A percentile compares a stretch with the other conserved stretches of the same genome.
phyloP scores from a whole-genome alignment of 2,329 filamentous ascomycete species.

The Sarocladium oryzae region DNA sequence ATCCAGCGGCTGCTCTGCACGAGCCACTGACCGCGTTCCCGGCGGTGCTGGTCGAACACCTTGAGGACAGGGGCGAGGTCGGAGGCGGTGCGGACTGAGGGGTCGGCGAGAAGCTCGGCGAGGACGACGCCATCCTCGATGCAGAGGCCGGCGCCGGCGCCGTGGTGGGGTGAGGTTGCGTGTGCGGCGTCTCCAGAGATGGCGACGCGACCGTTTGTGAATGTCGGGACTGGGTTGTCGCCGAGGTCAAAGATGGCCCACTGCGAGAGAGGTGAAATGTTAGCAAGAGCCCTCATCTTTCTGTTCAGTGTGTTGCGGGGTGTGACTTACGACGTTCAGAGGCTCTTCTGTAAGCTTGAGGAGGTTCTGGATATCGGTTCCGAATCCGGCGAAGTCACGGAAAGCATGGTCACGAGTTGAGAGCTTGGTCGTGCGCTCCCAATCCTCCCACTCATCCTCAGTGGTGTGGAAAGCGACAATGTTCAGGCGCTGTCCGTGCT shows the following conservation, averaged over 20 bases:
- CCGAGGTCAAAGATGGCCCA: slow-evolving; percentile 43
- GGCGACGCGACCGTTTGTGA: slow-evolving; percentile 35
- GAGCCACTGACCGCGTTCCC: slow-evolving; percentile 41
- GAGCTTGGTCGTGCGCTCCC: slow-evolving; percentile 14
- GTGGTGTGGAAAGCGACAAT: slow-evolving; percentile 39
- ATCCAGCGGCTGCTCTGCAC: slow-evolving; percentile 42
- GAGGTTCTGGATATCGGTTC: slow-evolving; percentile 22
- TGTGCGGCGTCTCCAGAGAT: slow-evolving; percentile 59
- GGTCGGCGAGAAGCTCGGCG: slow-evolving; percentile 38
- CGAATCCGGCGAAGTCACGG: slow-evolving; percentile 28
- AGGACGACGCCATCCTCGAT: slow-evolving; percentile 45
- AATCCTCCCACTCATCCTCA: slow-evolving; percentile 22
- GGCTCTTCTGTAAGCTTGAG: slow-evolving; percentile 22
- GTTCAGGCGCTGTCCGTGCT: slow-evolving; percentile 48
- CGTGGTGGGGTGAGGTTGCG: slow-evolving; percentile 54
- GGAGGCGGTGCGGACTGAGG: slow-evolving; percentile 21
- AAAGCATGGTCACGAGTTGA: slow-evolving; percentile 26
- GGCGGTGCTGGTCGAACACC: slow-evolving; percentile 43
- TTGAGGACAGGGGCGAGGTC: slow-evolving; percentile 39
- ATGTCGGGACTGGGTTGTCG: slow-evolving; percentile 34
- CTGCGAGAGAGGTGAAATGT: slow-evolving; percentile 13
- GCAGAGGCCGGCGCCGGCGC: slow-evolving; percentile 51
- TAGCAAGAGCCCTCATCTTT: background rate
- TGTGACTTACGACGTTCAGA: slow-evolving; percentile 20
- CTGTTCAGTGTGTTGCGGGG: background rate